Conservation (phyloP, 129 eudicot species). For the Apium graveolens region DNA sequence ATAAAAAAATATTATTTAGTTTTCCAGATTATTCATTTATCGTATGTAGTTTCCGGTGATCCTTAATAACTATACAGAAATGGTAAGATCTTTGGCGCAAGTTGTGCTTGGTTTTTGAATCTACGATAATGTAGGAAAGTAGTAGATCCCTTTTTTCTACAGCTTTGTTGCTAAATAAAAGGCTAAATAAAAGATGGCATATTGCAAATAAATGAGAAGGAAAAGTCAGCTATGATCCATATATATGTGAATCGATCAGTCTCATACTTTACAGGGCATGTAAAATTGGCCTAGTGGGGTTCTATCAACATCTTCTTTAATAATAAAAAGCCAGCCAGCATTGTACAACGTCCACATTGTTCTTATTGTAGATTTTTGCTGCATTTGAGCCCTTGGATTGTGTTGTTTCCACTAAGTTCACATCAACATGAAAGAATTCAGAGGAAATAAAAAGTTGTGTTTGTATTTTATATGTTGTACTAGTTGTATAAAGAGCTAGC, state of each 20-base stretch:
- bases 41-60: no score
- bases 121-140: neutral
- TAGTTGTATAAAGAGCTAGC: neutral
- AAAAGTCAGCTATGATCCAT: neutral
- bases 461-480: neutral
- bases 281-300: neutral
- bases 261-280: neutral
- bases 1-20: no score
- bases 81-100: no score
- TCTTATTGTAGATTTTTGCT: neutral
- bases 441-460: neutral
- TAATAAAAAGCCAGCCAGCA: neutral
- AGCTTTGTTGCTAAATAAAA: neutral
- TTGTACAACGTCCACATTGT: neutral
- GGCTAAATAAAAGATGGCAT: neutral
- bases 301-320: slow-evolving; percentile 8
- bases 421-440: neutral
- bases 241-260: neutral
- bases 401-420: neutral
- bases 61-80: no score
- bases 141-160: neutral
- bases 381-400: neutral
- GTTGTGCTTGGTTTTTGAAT: neutral
- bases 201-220: neutral
- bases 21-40: no score